These are phyloP conservation scores for Pyrenula aspistea DNA, from an alignment of 495 filamentous ascomycete species.

Conservation along the genomic window DNA sequence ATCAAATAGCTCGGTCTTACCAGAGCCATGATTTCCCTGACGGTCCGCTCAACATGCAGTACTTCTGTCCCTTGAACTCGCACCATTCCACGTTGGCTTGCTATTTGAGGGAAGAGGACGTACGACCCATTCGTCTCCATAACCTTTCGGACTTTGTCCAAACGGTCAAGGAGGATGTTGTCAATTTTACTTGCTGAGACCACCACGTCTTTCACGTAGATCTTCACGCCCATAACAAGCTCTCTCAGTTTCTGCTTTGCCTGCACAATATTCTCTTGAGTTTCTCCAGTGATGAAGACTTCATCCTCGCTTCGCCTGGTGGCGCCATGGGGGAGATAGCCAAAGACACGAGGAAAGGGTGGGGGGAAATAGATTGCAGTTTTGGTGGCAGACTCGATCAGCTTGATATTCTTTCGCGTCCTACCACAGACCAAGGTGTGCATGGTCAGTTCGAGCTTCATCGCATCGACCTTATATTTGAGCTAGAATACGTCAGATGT, in stretches of 20 bases:
- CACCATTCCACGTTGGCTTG: constrained; percentile 64
- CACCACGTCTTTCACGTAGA: constrained; percentile 82
- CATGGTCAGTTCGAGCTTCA: constrained; percentile 73
- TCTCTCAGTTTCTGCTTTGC: constrained; percentile 87
- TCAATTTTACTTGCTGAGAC: constrained; percentile 85
- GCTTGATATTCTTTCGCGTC: constrained; percentile 88
- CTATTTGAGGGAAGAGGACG: constrained; percentile 77
- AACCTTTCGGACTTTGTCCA: constrained; percentile 95
- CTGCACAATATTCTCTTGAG: constrained; percentile 60
- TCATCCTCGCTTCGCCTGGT: constrained; percentile 72
- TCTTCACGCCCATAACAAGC: constrained; percentile 61
- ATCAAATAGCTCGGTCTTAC: constrained; percentile 30
- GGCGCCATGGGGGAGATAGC: constrained; percentile 72
- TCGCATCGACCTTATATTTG: constrained; percentile 69
- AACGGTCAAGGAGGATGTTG: constrained; percentile 75
- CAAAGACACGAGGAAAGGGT: constrained; percentile 78
- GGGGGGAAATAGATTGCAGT: constrained; percentile 97
- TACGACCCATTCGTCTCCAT: constrained; percentile 94
- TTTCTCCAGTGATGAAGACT: constrained; percentile 87
- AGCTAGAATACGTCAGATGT: constrained; percentile 46
- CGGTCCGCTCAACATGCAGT: constrained; percentile 83
- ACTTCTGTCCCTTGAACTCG: constrained; percentile 88
- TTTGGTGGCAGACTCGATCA: constrained; percentile 85
- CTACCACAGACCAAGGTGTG: constrained; percentile 86
- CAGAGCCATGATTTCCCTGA: constrained; percentile 87